These are phyloP conservation scores for Austroboletus eburneus DNA, from an alignment of 768 basidiomycete genomes.

Conservation along the genomic window DNA sequence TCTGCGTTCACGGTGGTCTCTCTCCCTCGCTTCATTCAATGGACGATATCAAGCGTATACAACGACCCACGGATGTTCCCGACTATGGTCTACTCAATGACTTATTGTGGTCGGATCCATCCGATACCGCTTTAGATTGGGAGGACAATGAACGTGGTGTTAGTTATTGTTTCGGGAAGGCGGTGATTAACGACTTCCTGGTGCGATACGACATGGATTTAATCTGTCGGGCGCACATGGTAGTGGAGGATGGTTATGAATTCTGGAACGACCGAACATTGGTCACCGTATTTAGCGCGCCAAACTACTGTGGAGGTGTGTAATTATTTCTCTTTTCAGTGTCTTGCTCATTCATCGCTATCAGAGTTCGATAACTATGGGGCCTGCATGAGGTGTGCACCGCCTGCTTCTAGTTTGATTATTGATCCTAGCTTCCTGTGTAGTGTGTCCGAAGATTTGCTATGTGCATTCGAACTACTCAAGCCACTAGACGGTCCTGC, in stretches of 20 bases:
- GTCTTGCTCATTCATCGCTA: constrained; percentile 14
- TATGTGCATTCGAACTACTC: constrained; percentile 96
- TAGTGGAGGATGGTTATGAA: constrained; percentile 98
- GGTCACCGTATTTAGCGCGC: constrained; percentile 98
- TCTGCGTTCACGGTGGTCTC: constrained; percentile 96
- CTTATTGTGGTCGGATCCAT: constrained; percentile 96
- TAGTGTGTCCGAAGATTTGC: constrained; percentile 93
- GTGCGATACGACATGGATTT: constrained; percentile 97
- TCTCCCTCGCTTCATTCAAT: constrained; percentile 91
- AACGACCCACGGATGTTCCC: constrained; percentile 96
- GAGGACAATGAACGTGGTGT: constrained; percentile 99
- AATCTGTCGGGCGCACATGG: constrained; percentile 99
- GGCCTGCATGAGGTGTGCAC: constrained; percentile 82
- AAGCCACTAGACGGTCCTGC: constrained; percentile 95
- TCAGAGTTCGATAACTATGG: constrained; percentile 94
- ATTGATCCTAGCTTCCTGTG: constrained; percentile 13
- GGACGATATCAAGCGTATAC: constrained; percentile 98
- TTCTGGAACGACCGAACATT: constrained; percentile 99
- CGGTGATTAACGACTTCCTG: constrained; percentile 94
- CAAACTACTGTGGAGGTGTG: constrained; percentile 94
- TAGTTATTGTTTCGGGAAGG: constrained; percentile 98
- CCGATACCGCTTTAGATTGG: constrained; percentile 97
- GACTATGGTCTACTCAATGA: constrained; percentile 98
- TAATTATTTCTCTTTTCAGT: constrained; percentile 13
- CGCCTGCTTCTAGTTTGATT: neutral